Evolutionary conservation across 805 yeast genomes (phyloP).

Genomic region (Starmera dryadoides): DNA sequence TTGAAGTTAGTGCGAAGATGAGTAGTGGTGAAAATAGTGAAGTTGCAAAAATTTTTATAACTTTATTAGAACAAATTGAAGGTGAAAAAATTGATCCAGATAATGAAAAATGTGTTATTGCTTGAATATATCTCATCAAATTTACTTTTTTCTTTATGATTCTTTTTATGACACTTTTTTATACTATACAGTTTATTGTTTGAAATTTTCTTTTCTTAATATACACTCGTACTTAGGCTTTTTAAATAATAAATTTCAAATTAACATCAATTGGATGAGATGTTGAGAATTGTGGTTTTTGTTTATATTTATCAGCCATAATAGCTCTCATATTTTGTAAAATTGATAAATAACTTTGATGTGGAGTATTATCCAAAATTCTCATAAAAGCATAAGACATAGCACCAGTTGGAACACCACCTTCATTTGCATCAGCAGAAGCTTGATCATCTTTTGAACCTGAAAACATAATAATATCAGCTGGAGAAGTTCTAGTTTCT

Average conservation of each 20-base stretch:
- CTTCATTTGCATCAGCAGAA: slow-evolving; percentile 56
- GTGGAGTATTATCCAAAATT: slow-evolving; percentile 46
- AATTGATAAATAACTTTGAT: slow-evolving; percentile 53
- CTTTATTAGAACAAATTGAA: slow-evolving; percentile 56
- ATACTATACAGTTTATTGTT: no score
- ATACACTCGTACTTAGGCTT: no score
- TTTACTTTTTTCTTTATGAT: not conserved
- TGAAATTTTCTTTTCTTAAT: no score
- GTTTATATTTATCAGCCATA: slow-evolving; percentile 54
- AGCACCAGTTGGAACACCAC: slow-evolving; percentile 65
- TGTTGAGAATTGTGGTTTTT: slow-evolving; percentile 65
- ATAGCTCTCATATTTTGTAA: slow-evolving; percentile 54
- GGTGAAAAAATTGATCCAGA: slow-evolving; percentile 46
- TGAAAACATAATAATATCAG: slow-evolving; percentile 58
- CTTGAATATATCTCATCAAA: slow-evolving; percentile 20
- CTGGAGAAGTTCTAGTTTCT: slow-evolving; percentile 50
- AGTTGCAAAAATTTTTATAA: slow-evolving; percentile 53
- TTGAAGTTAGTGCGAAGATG: slow-evolving; percentile 80
- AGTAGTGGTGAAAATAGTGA: slow-evolving; percentile 73
- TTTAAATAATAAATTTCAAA: slow-evolving; percentile 28
- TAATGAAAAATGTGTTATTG: slow-evolving; percentile 43
- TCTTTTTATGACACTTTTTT: no score
- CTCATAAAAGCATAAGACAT: slow-evolving; percentile 64
- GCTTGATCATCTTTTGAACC: slow-evolving; percentile 64
- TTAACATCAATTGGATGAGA: slow-evolving; percentile 61